Base-by-base conservation (phyloP, 1,284 basidiomycete species). In the Trichosporon coremiiforme region DNA sequence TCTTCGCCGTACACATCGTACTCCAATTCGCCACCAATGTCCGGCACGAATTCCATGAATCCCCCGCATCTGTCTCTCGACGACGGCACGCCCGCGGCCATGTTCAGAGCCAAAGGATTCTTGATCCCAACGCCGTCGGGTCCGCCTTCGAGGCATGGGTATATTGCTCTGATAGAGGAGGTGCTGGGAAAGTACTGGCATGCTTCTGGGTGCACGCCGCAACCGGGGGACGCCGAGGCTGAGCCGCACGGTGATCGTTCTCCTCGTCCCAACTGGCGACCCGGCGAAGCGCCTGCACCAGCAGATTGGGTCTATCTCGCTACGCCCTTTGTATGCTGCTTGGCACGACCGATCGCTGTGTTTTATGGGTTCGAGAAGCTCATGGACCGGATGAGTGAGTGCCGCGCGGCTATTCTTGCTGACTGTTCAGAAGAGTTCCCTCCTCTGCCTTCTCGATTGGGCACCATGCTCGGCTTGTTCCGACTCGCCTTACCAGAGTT, bases 141-240 rank as follows among this genome's bases (percentile, higher is more conserved):
- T 1, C 78, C 81, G 9, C 80, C 77, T 0, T 72, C 76, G 0
- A 74, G 81, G 12, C 79, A 80, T 38, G 65, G 65, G 13, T 83
- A 75, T 66, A 67, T 83, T 38, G 64, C 75, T 9, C 74, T 76
- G 7, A 53, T 83, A 2, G 76, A 80, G 64, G 80, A 83, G 62
- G 81, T 83, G 10, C 64, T 83, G 33, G 80, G 80, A 12, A 81
- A 80, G 68, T 82, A 75, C 71, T 78, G 75, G 69, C 76, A 81
- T 65, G 73, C 66, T 1, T 74, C 75, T 4, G 73, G 74, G 64
- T 71, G 77, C 60, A 70, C 70, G 29, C 74, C 76, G 47, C 64
- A 55, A 20, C 47, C 72, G 47, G 68, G 70, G 17, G 50, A 60
- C 15, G 33, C n/a, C 31, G 68, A 64, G 0, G 62, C 63, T 4